These are phyloP conservation scores for Leishmania major DNA, from an alignment of 208 protist species.

Conservation along the genomic window DNA sequence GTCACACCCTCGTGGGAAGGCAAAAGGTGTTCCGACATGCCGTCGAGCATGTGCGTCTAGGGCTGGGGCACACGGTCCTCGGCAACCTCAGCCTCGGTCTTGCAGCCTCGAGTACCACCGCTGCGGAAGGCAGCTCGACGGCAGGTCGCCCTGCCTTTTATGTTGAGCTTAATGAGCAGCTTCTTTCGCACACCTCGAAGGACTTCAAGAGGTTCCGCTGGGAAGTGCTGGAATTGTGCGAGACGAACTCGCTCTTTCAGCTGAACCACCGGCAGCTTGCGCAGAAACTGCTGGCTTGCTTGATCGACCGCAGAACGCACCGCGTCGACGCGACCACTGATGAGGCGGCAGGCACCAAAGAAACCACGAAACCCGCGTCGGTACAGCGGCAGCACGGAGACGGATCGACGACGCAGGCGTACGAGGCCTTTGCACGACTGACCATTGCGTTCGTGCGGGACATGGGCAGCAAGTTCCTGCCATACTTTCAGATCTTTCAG, in stretches of 20 bases:
- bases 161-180: constrained; percentile 81
- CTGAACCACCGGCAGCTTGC: constrained; percentile 80
- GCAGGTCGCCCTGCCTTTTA: constrained; percentile 62
- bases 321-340: constrained; percentile 1
- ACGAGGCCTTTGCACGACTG: constrained; percentile 79
- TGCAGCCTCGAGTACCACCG: constrained; percentile 29
- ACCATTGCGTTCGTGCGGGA: constrained; percentile 89
- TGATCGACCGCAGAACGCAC: constrained; percentile 55
- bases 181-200: constrained; percentile 75
- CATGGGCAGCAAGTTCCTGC: constrained; percentile 68
- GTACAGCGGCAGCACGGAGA: neutral
- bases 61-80: constrained; percentile 82
- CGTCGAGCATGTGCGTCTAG: constrained; percentile 88
- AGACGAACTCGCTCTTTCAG: constrained; percentile 69
- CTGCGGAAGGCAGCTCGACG: constrained; percentile 12
- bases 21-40: constrained; percentile 89
- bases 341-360: neutral
- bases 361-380: neutral
- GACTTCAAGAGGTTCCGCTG: constrained; percentile 89
- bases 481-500: constrained; percentile 89
- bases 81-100: constrained; percentile 77
- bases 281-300: constrained; percentile 57
- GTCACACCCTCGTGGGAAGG: constrained; percentile 61
- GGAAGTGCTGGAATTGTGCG: constrained; percentile 74
- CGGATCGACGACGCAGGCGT: constrained; percentile 55